These are phyloP conservation scores for Alternaria conjuncta DNA, from an alignment of 2,329 filamentous ascomycete species.

Conservation along the genomic window DNA sequence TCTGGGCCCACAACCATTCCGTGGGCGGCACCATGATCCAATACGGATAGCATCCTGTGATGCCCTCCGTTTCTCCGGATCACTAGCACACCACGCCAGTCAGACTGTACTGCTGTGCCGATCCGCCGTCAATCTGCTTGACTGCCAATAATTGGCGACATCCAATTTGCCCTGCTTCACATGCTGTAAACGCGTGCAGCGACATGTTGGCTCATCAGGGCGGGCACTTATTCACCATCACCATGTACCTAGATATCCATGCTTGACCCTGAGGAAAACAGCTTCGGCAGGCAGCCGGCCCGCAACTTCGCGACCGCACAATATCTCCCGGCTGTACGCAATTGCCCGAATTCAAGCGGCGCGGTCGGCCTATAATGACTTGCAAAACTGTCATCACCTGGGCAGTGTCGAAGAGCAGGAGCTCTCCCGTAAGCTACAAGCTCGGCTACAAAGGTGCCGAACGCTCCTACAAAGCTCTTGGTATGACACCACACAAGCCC, in stretches of 20 bases:
- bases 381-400: background rate
- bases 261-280: background rate
- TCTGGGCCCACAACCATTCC: constrained; percentile 33
- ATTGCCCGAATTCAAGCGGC: background rate
- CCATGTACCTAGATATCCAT: background rate
- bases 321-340: background rate
- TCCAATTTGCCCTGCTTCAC: background rate
- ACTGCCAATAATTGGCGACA: background rate
- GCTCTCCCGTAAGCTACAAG: background rate
- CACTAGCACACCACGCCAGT: constrained; percentile 21
- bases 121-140: constrained; percentile 3
- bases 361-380: background rate
- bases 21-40: constrained; percentile 23
- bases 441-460: background rate
- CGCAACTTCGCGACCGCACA: background rate
- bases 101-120: constrained; percentile 11
- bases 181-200: background rate
- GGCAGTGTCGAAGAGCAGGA: background rate
- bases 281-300: constrained; percentile 2
- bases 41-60: constrained; percentile 19
- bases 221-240: constrained; percentile 5
- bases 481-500: constrained; percentile 2
- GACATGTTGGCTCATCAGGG: background rate
- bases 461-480: background rate
- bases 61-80: constrained; percentile 37